Conservation (phyloP, 2,329 filamentous ascomycete species). For the Cytospora leucostoma region DNA sequence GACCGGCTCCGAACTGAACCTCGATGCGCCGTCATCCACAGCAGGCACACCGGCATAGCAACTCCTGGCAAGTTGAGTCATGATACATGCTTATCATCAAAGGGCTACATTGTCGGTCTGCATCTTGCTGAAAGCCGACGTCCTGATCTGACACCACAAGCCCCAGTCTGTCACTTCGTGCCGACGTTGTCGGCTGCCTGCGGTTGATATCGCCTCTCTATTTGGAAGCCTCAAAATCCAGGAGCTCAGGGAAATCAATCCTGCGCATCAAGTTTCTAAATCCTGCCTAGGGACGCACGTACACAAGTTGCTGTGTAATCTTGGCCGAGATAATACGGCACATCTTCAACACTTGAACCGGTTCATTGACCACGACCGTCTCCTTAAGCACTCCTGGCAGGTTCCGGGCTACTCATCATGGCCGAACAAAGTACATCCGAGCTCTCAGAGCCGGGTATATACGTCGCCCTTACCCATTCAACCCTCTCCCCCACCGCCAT, state of each 20-base stretch:
- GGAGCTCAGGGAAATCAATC: not conserved
- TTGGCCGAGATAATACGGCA: too few relatives aligned
- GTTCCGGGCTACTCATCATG: conserved; percentile 27
- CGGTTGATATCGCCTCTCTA: not conserved
- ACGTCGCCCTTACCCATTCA: conserved; percentile 68
- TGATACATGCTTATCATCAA: not conserved
- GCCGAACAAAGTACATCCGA: conserved; percentile 26
- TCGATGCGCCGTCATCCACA: not conserved
- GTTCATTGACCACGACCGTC: too few relatives aligned
- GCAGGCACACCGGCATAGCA: not conserved
- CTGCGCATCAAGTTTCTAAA: too few relatives aligned
- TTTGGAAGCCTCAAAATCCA: not conserved
- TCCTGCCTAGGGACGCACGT: too few relatives aligned
- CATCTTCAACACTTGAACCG: too few relatives aligned
- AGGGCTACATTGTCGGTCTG: not conserved
- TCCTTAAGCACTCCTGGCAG: too few relatives aligned
- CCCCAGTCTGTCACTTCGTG: not conserved
- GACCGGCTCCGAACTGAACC: not conserved
- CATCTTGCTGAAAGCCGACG: not conserved
- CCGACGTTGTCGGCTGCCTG: not conserved
- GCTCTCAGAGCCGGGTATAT: conserved; percentile 40
- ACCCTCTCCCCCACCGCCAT: conserved; percentile 57
- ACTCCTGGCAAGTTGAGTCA: not conserved
- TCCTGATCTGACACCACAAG: not conserved
- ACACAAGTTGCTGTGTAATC: too few relatives aligned